A percentile compares a stretch with the other conserved stretches of the same genome.
These are phyloP conservation scores for Areca catechu DNA, from an alignment of 176 grass and related monocot genomes.

Conservation along the genomic window DNA sequence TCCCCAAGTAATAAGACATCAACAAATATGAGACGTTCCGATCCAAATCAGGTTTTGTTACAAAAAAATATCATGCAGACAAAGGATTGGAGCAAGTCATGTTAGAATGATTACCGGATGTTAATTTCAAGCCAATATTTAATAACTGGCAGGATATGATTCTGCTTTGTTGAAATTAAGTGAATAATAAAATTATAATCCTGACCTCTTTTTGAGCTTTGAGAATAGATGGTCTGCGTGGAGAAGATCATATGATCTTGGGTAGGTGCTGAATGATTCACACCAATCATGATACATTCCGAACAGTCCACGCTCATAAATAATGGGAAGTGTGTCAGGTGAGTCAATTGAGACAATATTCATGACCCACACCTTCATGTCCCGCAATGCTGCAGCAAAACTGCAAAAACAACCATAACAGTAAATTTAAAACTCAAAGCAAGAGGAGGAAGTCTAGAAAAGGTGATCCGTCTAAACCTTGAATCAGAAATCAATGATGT, in stretches of 20 bases:
- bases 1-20: too few relatives aligned
- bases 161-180: background rate
- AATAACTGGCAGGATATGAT: too few relatives aligned
- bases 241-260: conserved; percentile 88
- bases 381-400: conserved; percentile 80
- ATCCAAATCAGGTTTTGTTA: too few relatives aligned
- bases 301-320: conserved; percentile 97
- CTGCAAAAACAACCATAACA: conserved; percentile 30
- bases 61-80: too few relatives aligned
- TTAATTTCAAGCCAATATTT: too few relatives aligned
- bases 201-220: conserved; percentile 75
- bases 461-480: too few relatives aligned
- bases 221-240: conserved; percentile 95
- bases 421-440: background rate
- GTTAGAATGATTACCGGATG: too few relatives aligned
- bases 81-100: too few relatives aligned
- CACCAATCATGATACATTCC: conserved; percentile 99
- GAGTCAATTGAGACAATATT: conserved; percentile 90
- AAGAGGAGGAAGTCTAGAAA: conserved; percentile 3
- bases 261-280: conserved; percentile 97
- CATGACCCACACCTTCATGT: conserved; percentile 92
- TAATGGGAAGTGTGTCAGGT: conserved; percentile 86
- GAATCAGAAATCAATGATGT: too few relatives aligned
- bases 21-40: too few relatives aligned
- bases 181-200: background rate